These are phyloP conservation scores for Barnettozyma wickerhamii DNA, from an alignment of 805 yeast genomes.

Conservation along the genomic window DNA sequence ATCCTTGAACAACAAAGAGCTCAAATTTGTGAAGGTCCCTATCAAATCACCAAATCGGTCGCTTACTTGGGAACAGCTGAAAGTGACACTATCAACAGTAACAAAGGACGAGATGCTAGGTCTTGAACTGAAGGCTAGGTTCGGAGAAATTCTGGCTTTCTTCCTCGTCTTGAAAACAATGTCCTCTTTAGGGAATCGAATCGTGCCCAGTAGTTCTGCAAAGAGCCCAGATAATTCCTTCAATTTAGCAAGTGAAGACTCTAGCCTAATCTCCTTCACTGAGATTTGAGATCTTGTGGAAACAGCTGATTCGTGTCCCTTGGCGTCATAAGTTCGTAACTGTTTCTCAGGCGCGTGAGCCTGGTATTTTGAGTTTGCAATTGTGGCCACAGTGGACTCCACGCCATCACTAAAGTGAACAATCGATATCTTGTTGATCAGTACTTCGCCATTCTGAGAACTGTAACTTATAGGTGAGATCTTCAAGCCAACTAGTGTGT, in stretches of 20 bases:
- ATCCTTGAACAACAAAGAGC: conserved; percentile 15
- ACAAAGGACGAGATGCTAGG: conserved; percentile 13
- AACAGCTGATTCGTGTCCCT: conserved; percentile 26
- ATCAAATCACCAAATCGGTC: conserved; percentile 31
- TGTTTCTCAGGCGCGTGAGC: conserved; percentile 17
- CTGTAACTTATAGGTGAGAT: conserved; percentile 43
- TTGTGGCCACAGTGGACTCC: conserved; percentile 3
- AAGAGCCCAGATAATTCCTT: conserved; percentile 14
- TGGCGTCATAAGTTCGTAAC: conserved; percentile 26
- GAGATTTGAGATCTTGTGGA: conserved; percentile 11
- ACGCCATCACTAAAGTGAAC: conserved; percentile 17
- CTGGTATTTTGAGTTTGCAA: conserved; percentile 23
- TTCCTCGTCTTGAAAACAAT: conserved; percentile 21
- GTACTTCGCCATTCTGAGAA: conserved; percentile 29
- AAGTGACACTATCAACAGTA: conserved; percentile 10
- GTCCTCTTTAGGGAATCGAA: conserved; percentile 17
- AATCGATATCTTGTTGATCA: conserved; percentile 31
- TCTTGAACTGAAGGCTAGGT: conserved; percentile 18
- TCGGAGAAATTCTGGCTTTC: conserved; percentile 21
- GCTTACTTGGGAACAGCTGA: conserved; percentile 20
- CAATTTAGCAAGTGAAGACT: conserved; percentile 27
- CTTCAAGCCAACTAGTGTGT: conserved; percentile 21
- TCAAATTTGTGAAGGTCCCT: conserved; percentile 14
- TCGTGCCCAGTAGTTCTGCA: background rate
- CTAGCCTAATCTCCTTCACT: conserved; percentile 27